phyloP scores from a whole-genome alignment of 2,329 filamentous ascomycete genomes.

The Chalaropsis ovoidea region DNA sequence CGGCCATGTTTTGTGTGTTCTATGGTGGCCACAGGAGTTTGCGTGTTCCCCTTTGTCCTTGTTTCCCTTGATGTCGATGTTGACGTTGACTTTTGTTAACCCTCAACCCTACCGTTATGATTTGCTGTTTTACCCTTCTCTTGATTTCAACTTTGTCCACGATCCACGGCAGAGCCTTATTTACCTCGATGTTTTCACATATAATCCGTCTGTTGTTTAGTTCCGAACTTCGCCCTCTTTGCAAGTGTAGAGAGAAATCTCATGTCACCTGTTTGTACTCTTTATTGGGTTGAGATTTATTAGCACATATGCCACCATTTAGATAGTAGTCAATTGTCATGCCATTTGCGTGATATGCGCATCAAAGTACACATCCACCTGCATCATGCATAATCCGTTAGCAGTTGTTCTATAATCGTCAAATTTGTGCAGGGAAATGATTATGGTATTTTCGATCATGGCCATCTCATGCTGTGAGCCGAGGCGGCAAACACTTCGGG shows the following conservation, averaged over 20 bases:
- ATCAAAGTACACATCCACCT: not conserved
- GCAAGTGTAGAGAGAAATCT: not conserved
- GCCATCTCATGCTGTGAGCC: not conserved
- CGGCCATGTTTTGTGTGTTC: slow-evolving; percentile 3
- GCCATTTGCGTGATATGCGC: slow-evolving; percentile 2
- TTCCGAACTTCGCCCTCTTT: not conserved
- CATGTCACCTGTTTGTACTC: not conserved
- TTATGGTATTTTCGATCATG: not conserved
- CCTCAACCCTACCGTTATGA: not conserved
- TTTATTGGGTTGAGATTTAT: not conserved
- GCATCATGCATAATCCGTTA: not conserved
- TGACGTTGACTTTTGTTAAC: not conserved
- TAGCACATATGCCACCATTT: not conserved
- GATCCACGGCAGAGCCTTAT: not conserved
- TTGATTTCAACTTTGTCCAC: not conserved
- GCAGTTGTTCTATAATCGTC: not conserved
- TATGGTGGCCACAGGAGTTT: not conserved
- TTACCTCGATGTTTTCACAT: slow-evolving; percentile 7
- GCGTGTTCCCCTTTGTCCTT: not conserved
- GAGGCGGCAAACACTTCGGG: not conserved
- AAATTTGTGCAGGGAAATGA: not conserved
- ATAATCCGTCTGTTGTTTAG: slow-evolving; percentile 3
- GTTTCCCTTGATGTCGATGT: not conserved
- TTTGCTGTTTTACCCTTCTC: not conserved
- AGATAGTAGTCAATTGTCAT: slow-evolving; percentile 1